phyloP scores from a whole-genome alignment of 2,329 filamentous ascomycete species.

The Monilinia aucupariae region DNA sequence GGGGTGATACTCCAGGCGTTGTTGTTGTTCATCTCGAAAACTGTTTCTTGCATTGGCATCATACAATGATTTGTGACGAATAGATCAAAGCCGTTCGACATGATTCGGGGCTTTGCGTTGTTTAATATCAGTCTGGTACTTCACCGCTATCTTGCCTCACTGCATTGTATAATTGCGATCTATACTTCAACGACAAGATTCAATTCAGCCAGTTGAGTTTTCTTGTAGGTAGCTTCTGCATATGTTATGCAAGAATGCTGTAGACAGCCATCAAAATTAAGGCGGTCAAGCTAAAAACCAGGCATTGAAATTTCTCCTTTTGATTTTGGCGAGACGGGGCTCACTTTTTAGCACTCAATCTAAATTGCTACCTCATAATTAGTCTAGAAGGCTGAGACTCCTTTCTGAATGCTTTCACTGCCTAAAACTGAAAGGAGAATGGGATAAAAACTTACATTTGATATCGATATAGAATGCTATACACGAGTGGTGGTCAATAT shows the following conservation, averaged over 20 bases:
- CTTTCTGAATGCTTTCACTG: neutral
- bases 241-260: constrained; percentile 23
- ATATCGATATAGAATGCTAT: neutral
- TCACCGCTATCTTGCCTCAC: constrained; percentile 30
- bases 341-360: neutral
- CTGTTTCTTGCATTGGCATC: constrained; percentile 26
- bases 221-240: constrained; percentile 17
- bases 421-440: neutral
- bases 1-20: constrained; percentile 31
- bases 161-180: constrained; percentile 26
- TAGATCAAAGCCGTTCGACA: constrained; percentile 30
- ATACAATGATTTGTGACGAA: constrained; percentile 28
- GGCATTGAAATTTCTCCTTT: neutral
- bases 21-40: constrained; percentile 33
- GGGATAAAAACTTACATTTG: neutral
- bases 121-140: constrained; percentile 31
- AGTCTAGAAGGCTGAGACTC: neutral
- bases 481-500: neutral
- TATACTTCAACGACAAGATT: constrained; percentile 24
- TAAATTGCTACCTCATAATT: neutral
- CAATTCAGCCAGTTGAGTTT: constrained; percentile 23
- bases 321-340: neutral
- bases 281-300: constrained; percentile 19
- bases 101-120: constrained; percentile 30
- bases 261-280: constrained; percentile 17